phyloP scores from a whole-genome alignment of 2,329 filamentous ascomycete genomes.

The Proliferodiscus dingleyae region DNA sequence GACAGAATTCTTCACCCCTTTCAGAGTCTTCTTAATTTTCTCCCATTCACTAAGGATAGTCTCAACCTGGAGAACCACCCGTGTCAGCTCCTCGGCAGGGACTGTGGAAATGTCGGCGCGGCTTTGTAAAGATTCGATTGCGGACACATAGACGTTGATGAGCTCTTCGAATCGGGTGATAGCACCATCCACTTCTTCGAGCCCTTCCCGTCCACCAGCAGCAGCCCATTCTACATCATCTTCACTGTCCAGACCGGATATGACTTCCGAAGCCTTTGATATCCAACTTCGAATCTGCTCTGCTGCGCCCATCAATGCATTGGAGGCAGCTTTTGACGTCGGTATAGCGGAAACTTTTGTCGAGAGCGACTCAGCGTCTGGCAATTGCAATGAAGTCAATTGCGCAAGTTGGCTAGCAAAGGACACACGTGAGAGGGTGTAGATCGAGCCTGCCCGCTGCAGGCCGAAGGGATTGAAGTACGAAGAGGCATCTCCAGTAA shows the following conservation, averaged over 20 bases:
- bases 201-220: constrained; percentile 73
- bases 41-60: constrained; percentile 79
- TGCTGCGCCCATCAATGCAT: constrained; percentile 77
- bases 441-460: constrained; percentile 77
- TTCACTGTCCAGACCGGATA: constrained; percentile 84
- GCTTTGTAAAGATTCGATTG: constrained; percentile 86
- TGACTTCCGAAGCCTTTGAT: constrained; percentile 81
- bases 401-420: constrained; percentile 92
- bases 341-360: constrained; percentile 80
- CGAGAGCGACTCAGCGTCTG: constrained; percentile 77
- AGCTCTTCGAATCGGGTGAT: constrained; percentile 82
- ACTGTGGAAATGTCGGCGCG: constrained; percentile 72
- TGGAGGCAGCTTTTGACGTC: constrained; percentile 77
- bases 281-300: constrained; percentile 96
- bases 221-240: constrained; percentile 98
- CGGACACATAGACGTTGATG: constrained; percentile 85
- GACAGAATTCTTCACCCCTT: constrained; percentile 80
- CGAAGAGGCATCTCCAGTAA: constrained; percentile 26
- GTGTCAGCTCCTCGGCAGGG: constrained; percentile 64
- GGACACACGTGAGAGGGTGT: constrained; percentile 85
- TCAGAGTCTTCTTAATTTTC: constrained; percentile 71
- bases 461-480: constrained; percentile 65
- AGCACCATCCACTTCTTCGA: constrained; percentile 67
- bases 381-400: constrained; percentile 83
- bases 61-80: constrained; percentile 85